Conservation (phyloP, 1,139 yeast genomes). For the Schwanniomyces etchellsii region DNA sequence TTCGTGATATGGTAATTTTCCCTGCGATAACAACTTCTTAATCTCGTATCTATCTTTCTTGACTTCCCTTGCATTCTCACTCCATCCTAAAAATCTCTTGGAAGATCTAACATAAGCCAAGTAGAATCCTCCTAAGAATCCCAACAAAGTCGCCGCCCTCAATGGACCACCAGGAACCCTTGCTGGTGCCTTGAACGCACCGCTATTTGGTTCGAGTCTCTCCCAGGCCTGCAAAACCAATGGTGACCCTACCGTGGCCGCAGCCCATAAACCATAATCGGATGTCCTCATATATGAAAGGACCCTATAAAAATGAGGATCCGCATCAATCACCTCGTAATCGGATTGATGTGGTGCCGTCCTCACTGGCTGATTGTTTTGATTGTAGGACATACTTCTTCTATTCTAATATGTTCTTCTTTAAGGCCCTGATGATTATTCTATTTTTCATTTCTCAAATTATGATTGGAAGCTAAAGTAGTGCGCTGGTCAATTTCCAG, state of each 20-base stretch:
- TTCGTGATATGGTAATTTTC: slow-evolving; percentile 59
- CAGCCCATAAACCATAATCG: slow-evolving; percentile 63
- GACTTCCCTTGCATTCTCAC: slow-evolving; percentile 72
- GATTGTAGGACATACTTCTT: slow-evolving; percentile 34
- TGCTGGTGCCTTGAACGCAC: slow-evolving; percentile 49
- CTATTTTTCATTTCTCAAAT: slow-evolving; percentile 19
- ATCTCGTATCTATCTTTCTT: slow-evolving; percentile 68
- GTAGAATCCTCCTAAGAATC: slow-evolving; percentile 67
- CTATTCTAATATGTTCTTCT: slow-evolving; percentile 8
- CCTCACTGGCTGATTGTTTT: slow-evolving; percentile 39
- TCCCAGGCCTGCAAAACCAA: slow-evolving; percentile 57
- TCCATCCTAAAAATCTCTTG: slow-evolving; percentile 73
- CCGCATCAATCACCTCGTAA: slow-evolving; percentile 63
- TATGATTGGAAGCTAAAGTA: slow-evolving; percentile 24
- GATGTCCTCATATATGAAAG: slow-evolving; percentile 66
- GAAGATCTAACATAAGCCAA: slow-evolving; percentile 62
- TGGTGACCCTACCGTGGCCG: slow-evolving; percentile 63
- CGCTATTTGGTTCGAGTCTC: slow-evolving; percentile 55
- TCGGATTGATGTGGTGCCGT: slow-evolving; percentile 39
- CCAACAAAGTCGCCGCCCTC: slow-evolving; percentile 56
- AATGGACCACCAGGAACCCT: slow-evolving; percentile 55
- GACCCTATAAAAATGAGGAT: slow-evolving; percentile 72
- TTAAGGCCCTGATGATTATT: slow-evolving; percentile 1
- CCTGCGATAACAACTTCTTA: slow-evolving; percentile 61
- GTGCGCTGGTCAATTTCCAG: too few species aligned